Conservation (phyloP, 257 asterid genomes). For the Anisodus tanguticus region DNA sequence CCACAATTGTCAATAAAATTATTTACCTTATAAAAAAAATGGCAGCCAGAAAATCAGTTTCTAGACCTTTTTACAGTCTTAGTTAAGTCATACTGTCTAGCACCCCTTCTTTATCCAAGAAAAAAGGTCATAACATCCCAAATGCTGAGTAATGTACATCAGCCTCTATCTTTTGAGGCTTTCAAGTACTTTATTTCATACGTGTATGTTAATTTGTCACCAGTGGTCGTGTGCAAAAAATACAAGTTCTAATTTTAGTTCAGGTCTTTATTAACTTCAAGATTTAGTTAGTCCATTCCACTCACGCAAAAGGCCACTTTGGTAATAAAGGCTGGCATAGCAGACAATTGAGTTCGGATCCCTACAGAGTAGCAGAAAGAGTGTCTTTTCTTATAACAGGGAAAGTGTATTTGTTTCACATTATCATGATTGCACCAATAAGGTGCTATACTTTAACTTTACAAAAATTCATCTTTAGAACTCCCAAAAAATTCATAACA, state of each 20-base stretch:
- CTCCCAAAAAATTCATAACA: background rate
- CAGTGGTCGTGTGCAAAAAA: background rate
- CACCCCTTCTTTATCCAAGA: background rate
- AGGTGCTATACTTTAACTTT: background rate
- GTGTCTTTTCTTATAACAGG: background rate
- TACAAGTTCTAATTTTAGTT: slow-evolving; percentile 3
- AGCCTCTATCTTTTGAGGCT: background rate
- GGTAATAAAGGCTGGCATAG: background rate
- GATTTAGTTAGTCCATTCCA: slow-evolving; percentile 6
- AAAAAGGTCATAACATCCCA: background rate
- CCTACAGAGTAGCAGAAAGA: background rate
- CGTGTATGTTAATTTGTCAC: slow-evolving; percentile 4
- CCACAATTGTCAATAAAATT: too few species aligned
- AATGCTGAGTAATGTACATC: background rate
- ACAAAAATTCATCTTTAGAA: background rate
- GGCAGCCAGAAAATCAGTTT: background rate
- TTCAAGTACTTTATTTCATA: background rate
- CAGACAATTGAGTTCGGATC: background rate
- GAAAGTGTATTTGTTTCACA: background rate
- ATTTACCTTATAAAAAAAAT: background rate
- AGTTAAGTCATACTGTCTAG: background rate
- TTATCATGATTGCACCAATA: background rate
- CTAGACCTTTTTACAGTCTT: background rate
- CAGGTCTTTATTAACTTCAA: background rate
- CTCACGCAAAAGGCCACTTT: background rate